A percentile compares a stretch with the other conserved stretches of the same genome.
These are phyloP conservation scores for Blastocystis sp. DNA, from an alignment of 352 stramenopile species.

Conservation along the genomic window DNA sequence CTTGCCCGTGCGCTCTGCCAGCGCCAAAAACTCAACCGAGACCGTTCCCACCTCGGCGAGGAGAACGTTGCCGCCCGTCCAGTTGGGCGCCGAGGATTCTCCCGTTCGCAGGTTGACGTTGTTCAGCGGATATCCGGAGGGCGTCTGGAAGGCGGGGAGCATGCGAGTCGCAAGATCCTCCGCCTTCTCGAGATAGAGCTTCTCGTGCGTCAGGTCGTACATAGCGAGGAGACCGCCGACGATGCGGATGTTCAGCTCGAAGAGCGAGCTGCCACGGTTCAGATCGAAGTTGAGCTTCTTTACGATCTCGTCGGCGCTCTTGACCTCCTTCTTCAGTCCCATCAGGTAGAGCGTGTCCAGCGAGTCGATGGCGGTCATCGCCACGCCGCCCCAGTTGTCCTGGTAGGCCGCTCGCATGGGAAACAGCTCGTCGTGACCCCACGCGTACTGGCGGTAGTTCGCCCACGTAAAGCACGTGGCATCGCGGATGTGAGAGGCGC, in stretches of 20 bases:
- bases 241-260: constrained; percentile 90
- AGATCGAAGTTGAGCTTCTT: constrained; percentile 64
- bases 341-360: constrained; percentile 70
- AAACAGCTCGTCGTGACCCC: background rate
- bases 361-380: constrained; percentile 70
- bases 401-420: background rate
- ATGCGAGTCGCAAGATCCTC: background rate
- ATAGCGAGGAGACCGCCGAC: constrained; percentile 82
- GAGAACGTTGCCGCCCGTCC: constrained; percentile 61
- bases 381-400: constrained; percentile 8
- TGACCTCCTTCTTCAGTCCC: constrained; percentile 70
- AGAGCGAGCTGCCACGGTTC: constrained; percentile 80
- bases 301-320: constrained; percentile 64
- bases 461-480: background rate
- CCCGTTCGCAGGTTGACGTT: background rate
- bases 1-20: constrained; percentile 63
- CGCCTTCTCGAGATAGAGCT: background rate
- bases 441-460: background rate
- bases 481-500: background rate
- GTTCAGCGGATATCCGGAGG: constrained; percentile 8
- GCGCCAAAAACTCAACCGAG: constrained; percentile 60
- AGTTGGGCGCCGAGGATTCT: constrained; percentile 3
- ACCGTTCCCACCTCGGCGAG: constrained; percentile 65
- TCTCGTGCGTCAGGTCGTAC: constrained; percentile 72
- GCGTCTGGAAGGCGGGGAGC: background rate